These are phyloP conservation scores for Talaromyces albobiverticillius DNA, from an alignment of 2,329 filamentous ascomycete species.

Conservation along the genomic window DNA sequence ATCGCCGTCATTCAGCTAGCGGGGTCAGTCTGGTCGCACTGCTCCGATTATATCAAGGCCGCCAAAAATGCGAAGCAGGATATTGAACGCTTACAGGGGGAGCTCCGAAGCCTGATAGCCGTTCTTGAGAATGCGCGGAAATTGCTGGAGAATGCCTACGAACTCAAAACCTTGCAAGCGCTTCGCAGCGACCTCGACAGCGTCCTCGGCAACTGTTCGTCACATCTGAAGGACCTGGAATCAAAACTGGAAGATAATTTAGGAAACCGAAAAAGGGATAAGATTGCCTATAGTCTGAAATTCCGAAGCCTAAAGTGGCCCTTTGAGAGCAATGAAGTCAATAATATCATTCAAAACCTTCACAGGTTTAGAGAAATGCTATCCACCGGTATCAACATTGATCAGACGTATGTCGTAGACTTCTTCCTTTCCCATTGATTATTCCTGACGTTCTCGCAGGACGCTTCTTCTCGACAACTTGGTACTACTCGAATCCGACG, in stretches of 20 bases:
- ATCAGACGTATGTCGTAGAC: not conserved
- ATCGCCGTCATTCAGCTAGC: conserved; percentile 1
- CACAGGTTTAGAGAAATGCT: not conserved
- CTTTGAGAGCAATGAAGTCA: not conserved
- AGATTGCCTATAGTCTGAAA: not conserved
- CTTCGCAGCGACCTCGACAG: not conserved
- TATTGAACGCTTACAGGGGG: not conserved
- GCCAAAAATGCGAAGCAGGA: conserved; percentile 1
- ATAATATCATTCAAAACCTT: not conserved
- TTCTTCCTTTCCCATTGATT: not conserved
- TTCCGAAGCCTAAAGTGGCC: not conserved
- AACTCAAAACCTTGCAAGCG: not conserved
- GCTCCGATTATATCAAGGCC: not conserved
- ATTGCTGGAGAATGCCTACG: not conserved
- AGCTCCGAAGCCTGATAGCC: not conserved
- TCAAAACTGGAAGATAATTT: not conserved
- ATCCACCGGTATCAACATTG: not conserved
- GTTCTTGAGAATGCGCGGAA: not conserved
- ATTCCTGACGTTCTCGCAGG: not conserved
- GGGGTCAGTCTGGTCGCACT: not conserved
- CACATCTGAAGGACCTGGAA: not conserved
- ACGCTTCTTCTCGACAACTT: not conserved
- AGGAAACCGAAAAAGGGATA: not conserved
- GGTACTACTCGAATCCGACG: not conserved
- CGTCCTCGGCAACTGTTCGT: too few relatives aligned